Percentiles rank a stretch among this genome's conserved stretches.
Evolutionary conservation across 768 basidiomycete genomes (phyloP).

Genomic region (Boletus subparvulus): DNA sequence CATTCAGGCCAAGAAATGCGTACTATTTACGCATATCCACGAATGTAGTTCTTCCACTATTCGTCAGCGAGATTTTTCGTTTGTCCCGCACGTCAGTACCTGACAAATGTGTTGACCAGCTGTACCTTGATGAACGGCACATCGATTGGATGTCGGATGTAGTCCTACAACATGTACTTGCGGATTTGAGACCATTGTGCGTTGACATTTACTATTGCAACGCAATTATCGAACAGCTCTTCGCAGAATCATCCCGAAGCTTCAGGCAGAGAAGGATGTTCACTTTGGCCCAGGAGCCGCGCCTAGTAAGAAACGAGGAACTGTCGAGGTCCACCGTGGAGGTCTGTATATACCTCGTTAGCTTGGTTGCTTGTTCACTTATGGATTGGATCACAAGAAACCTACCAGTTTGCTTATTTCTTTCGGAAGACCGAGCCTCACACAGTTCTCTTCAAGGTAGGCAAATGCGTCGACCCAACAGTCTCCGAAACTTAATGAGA

Average conservation of each 20-base stretch:
- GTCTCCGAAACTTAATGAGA: neutral
- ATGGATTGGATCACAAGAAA: conserved; percentile 47
- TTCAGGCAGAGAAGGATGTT: conserved; percentile 56
- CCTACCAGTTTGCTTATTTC: conserved; percentile 91
- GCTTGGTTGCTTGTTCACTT: conserved; percentile 2
- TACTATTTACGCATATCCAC: conserved; percentile 83
- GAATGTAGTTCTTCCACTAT: conserved; percentile 72
- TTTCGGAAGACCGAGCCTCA: conserved; percentile 80
- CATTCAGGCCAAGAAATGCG: conserved; percentile 69
- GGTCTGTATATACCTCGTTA: conserved; percentile 41
- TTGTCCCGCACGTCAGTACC: neutral
- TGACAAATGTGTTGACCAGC: conserved; percentile 36
- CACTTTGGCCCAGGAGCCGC: conserved; percentile 39
- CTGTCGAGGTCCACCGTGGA: conserved; percentile 83
- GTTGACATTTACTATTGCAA: conserved; percentile 12
- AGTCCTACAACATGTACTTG: conserved; percentile 76
- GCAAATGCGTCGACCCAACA: neutral
- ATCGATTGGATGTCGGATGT: conserved; percentile 88
- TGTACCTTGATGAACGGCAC: conserved; percentile 89
- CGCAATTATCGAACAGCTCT: neutral
- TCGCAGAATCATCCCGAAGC: conserved; percentile 63
- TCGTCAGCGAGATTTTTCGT: conserved; percentile 44
- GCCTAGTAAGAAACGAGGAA: conserved; percentile 59
- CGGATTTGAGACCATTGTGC: conserved; percentile 73
- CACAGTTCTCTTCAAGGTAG: conserved; percentile 80